Percentiles rank a stretch among this genome's conserved stretches.
Evolutionary conservation across 2,329 filamentous ascomycete genomes (phyloP).

Genomic region (Phyllachora maydis): DNA sequence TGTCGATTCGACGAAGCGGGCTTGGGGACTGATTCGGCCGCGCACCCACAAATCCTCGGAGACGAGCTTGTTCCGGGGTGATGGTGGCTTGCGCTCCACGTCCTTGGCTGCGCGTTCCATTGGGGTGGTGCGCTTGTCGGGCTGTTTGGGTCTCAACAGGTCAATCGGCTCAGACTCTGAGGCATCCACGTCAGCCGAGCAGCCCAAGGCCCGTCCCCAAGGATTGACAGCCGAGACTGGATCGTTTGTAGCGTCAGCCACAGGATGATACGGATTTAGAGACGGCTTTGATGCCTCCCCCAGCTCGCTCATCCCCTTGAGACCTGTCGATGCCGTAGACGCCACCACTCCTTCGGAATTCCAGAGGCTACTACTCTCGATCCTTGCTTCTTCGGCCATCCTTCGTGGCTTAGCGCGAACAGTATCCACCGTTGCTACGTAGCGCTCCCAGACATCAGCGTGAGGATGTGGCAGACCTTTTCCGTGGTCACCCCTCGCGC

Average conservation of each 20-base stretch:
- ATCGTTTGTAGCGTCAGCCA: not conserved
- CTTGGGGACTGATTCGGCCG: not conserved
- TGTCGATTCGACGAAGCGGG: slow-evolving; percentile 1
- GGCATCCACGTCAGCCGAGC: not conserved
- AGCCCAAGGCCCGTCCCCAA: slow-evolving; percentile 4
- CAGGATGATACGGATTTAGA: slow-evolving; percentile 1
- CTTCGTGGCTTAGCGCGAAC: slow-evolving; percentile 10
- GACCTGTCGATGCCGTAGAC: slow-evolving; percentile 1
- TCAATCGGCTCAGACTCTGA: not conserved
- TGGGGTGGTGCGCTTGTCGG: slow-evolving; percentile 4
- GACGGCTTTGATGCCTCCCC: slow-evolving; percentile 4
- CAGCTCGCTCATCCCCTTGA: slow-evolving; percentile 2
- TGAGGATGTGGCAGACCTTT: slow-evolving; percentile 16
- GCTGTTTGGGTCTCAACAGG: not conserved
- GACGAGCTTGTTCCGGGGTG: slow-evolving; percentile 1
- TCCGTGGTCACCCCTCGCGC: slow-evolving; percentile 1
- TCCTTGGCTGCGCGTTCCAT: slow-evolving; percentile 7
- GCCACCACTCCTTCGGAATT: slow-evolving; percentile 4
- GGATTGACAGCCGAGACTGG: not conserved
- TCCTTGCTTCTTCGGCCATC: slow-evolving; percentile 8
- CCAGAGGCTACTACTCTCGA: slow-evolving; percentile 10
- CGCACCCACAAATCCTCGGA: slow-evolving; percentile 1
- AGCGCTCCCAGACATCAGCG: slow-evolving; percentile 13
- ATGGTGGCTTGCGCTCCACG: slow-evolving; percentile 4
- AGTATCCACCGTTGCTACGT: slow-evolving; percentile 9